phyloP scores from a whole-genome alignment of 2,329 filamentous ascomycete species.

The Exophiala bonariae region DNA sequence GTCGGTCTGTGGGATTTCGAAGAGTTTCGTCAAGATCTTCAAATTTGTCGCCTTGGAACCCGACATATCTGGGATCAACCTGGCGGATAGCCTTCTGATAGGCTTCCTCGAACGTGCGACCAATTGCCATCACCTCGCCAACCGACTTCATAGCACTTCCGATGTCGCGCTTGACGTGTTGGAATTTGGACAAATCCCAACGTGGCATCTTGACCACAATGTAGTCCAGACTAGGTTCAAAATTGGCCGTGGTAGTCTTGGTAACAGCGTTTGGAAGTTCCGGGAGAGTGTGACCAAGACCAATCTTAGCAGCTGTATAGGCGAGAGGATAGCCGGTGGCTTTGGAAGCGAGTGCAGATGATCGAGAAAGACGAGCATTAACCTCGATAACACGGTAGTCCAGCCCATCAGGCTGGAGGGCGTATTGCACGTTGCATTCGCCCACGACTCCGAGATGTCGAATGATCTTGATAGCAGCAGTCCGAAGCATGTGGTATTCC shows the following conservation, averaged over 20 bases:
- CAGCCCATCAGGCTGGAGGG: slow-evolving; percentile 90
- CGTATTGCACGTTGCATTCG: slow-evolving; percentile 98
- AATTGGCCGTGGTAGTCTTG: slow-evolving; percentile 98
- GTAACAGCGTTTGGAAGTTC: slow-evolving; percentile 97
- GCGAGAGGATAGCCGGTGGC: slow-evolving; percentile 96
- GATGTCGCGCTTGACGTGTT: slow-evolving; percentile 96
- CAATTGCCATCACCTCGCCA: slow-evolving; percentile 98
- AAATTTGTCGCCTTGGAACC: slow-evolving; percentile 94
- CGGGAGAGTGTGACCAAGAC: slow-evolving; percentile 89
- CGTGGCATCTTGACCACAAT: slow-evolving; percentile 98
- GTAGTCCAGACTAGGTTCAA: slow-evolving; percentile 95
- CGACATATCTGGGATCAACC: slow-evolving; percentile 87
- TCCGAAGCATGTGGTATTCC: slow-evolving; percentile 99
- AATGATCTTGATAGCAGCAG: slow-evolving; percentile 96
- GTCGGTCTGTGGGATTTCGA: slow-evolving; percentile 88
- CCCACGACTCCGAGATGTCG: slow-evolving; percentile 95
- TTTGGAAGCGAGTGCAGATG: slow-evolving; percentile 94
- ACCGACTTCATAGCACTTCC: slow-evolving; percentile 99
- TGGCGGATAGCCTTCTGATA: slow-evolving; percentile 99
- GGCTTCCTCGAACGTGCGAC: slow-evolving; percentile 96
- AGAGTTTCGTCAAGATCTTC: slow-evolving; percentile 89
- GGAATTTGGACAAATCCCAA: slow-evolving; percentile 98
- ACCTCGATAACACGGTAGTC: slow-evolving; percentile 99
- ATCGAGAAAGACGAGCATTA: slow-evolving; percentile 96
- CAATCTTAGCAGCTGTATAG: slow-evolving; percentile 97